A percentile compares a stretch with the other conserved stretches of the same genome.
Conservation (phyloP, 805 yeast species). For the Yarrowia divulgata region DNA sequence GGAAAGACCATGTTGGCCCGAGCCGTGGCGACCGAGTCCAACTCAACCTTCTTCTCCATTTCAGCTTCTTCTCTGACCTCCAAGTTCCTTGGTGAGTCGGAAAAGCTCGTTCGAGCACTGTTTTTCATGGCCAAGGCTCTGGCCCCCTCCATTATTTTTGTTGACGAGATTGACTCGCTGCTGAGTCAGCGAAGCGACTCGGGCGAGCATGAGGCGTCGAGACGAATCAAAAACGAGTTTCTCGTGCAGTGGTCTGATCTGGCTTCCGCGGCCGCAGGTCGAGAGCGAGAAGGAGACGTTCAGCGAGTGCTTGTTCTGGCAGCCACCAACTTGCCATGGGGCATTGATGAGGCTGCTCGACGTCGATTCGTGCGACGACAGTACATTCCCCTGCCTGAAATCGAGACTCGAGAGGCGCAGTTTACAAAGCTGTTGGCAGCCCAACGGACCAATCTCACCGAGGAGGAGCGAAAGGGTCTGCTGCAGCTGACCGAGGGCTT, state of each 20-base stretch:
- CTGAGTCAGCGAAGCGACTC: conserved; percentile 79
- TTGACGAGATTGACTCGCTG: conserved; percentile 94
- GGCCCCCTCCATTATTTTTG: conserved; percentile 92
- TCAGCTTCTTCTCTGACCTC: conserved; percentile 91
- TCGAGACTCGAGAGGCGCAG: conserved; percentile 78
- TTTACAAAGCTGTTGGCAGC: conserved; percentile 68
- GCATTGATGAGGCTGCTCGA: conserved; percentile 95
- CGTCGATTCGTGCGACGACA: conserved; percentile 90
- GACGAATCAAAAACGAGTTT: conserved; percentile 92
- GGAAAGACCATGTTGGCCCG: conserved; percentile 97
- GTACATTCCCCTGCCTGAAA: conserved; percentile 93
- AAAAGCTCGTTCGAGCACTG: conserved; percentile 87
- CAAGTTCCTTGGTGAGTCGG: conserved; percentile 85
- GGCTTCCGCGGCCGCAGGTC: conserved; percentile 84
- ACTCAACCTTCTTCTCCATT: conserved; percentile 89
- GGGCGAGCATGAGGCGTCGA: conserved; percentile 83
- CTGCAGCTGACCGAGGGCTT: conserved; percentile 76
- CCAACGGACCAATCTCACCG: conserved; percentile 74
- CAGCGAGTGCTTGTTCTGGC: conserved; percentile 88
- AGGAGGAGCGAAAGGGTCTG: conserved; percentile 66
- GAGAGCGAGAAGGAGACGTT: conserved; percentile 57
- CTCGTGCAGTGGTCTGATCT: conserved; percentile 93
- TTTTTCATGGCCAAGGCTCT: conserved; percentile 83
- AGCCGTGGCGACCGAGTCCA: conserved; percentile 95
- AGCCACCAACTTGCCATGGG: conserved; percentile 97